Percentiles rank a stretch among this genome's conserved stretches.
These are phyloP conservation scores for Bauhinia variegata DNA, from an alignment of 306 rosid species.

Conservation along the genomic window DNA sequence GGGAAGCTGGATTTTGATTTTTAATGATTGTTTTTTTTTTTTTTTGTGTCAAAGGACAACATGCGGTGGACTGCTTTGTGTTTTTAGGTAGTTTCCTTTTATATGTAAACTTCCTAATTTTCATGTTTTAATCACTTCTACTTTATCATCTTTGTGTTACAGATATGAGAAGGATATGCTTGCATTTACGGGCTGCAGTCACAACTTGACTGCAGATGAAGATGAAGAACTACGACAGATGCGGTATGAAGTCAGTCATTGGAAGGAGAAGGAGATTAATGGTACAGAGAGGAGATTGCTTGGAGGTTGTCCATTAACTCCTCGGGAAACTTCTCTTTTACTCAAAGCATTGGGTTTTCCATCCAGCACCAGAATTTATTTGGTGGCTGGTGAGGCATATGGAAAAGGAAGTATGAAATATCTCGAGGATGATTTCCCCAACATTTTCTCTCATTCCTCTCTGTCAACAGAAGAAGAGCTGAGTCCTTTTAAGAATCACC, in stretches of 20 bases:
- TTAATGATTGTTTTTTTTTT: background rate
- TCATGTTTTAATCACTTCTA: slow-evolving; percentile 12
- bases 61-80: slow-evolving; percentile 19
- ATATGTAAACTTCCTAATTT: background rate
- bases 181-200: slow-evolving; percentile 97
- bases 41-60: too few species aligned
- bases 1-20: background rate
- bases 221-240: slow-evolving; percentile 75
- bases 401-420: slow-evolving; percentile 88
- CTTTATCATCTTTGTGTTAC: slow-evolving; percentile 21
- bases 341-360: slow-evolving; percentile 87
- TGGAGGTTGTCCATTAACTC: slow-evolving; percentile 96
- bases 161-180: slow-evolving; percentile 99
- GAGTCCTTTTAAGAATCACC: slow-evolving; percentile 76
- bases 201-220: slow-evolving; percentile 81
- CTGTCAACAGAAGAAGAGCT: slow-evolving; percentile 76
- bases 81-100: background rate
- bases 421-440: slow-evolving; percentile 78
- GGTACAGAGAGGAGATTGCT: slow-evolving; percentile 93
- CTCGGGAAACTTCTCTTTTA: slow-evolving; percentile 88
- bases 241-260: slow-evolving; percentile 92
- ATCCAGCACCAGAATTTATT: slow-evolving; percentile 75
- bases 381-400: slow-evolving; percentile 94
- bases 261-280: slow-evolving; percentile 98
- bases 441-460: slow-evolving; percentile 83